These are phyloP conservation scores for Chlorella sp. DNA, from an alignment of 139 green algal species.

Conservation along the genomic window DNA sequence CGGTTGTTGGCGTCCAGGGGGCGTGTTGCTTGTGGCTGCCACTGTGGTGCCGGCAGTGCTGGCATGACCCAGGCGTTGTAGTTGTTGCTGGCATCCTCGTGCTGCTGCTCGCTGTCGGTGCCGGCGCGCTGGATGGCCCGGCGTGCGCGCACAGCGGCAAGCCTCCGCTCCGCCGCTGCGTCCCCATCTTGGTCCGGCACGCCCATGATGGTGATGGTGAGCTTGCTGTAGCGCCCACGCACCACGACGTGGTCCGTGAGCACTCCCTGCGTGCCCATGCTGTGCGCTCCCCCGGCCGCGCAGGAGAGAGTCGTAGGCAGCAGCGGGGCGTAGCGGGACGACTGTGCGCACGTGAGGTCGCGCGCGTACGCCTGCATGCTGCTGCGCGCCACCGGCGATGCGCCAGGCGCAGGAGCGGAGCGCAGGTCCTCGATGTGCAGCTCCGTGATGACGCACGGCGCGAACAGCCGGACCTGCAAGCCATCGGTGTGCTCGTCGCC, in stretches of 20 bases:
- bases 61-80: no score
- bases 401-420: no score
- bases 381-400: not conserved
- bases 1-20: no score
- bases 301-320: not conserved
- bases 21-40: no score
- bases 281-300: not conserved
- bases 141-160: no score
- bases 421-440: not conserved
- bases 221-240: not conserved
- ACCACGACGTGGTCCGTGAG: not conserved
- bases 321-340: not conserved
- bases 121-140: no score
- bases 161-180: no score
- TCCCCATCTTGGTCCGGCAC: not conserved
- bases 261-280: not conserved
- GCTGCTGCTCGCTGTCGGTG: no score
- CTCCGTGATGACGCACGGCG: not conserved
- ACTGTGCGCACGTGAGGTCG: not conserved
- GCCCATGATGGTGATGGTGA: not conserved
- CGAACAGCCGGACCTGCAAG: not conserved
- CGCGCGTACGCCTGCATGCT: not conserved
- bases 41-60: no score
- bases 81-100: no score
- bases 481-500: no score